phyloP scores from a whole-genome alignment of 306 rosid genomes.

The Mimosa bimucronata region DNA sequence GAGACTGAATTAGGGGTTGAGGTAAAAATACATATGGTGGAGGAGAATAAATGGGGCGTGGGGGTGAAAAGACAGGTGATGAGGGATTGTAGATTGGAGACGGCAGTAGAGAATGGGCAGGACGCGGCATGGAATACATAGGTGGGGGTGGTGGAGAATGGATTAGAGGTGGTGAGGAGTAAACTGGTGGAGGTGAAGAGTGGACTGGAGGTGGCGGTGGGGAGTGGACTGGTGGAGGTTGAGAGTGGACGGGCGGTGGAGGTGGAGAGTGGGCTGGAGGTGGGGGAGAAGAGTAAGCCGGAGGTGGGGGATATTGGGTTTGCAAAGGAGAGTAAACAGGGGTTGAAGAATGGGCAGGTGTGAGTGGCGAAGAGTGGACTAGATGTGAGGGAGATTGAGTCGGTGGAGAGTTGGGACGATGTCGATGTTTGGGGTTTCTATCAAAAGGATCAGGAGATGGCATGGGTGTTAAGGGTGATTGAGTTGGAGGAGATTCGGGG shows the following conservation, averaged over 20 bases:
- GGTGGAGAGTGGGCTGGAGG: background rate
- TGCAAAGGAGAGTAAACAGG: background rate
- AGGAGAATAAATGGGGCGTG: background rate
- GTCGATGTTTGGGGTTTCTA: background rate
- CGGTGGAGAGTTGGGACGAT: background rate
- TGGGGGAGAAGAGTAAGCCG: background rate
- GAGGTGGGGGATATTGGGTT: background rate
- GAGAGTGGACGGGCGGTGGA: background rate
- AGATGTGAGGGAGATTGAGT: background rate
- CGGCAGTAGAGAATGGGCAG: constrained; percentile 3
- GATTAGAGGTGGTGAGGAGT: background rate
- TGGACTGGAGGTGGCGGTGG: background rate
- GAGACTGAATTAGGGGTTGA: no score
- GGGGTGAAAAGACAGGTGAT: background rate
- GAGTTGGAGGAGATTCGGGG: background rate
- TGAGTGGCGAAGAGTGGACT: background rate
- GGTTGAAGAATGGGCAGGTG: background rate
- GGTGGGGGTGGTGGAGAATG: constrained; percentile 17
- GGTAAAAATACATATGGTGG: no score
- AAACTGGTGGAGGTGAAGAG: background rate
- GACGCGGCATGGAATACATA: no score
- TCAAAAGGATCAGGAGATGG: constrained; percentile 12
- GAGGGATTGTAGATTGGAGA: background rate
- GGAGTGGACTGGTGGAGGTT: background rate
- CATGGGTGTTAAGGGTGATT: no score